Evolutionary conservation across 176 grass and related monocot species (phyloP).

Genomic region (Leersia perrieri): DNA sequence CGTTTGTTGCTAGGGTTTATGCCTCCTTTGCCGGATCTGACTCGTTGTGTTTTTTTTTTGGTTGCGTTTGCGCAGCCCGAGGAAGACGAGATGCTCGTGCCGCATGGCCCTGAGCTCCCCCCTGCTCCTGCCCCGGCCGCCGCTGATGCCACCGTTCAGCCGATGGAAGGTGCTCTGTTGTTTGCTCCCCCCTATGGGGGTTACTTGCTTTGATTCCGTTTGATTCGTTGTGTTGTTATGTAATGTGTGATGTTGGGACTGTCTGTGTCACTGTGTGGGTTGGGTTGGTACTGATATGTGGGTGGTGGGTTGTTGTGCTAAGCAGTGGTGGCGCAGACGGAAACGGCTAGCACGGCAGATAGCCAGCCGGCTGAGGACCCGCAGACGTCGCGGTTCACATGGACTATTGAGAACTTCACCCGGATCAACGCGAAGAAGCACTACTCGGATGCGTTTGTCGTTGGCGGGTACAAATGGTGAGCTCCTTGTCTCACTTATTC

Average conservation of each 20-base stretch:
- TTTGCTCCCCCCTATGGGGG: constrained; percentile 1
- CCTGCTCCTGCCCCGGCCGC: too few species aligned
- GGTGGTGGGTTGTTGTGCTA: constrained; percentile 17
- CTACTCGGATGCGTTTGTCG: constrained; percentile 68
- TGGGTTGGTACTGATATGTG: constrained; percentile 10
- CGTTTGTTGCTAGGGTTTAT: constrained; percentile 32
- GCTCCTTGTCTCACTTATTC: constrained; percentile 9
- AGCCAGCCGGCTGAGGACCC: constrained; percentile 76
- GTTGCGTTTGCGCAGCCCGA: constrained; percentile 41
- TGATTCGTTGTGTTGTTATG: constrained; percentile 30
- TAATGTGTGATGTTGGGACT: constrained; percentile 14
- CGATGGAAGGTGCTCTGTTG: constrained; percentile 76
- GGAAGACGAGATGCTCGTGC: constrained; percentile 86
- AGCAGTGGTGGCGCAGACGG: constrained; percentile 60
- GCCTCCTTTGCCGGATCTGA: constrained; percentile 51
- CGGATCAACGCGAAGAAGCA: constrained; percentile 74
- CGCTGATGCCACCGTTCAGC: constrained; percentile 53
- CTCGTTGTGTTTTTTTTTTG: not conserved
- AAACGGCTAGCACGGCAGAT: constrained; percentile 64
- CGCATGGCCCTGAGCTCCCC: constrained; percentile 66
- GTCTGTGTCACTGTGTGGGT: too few species aligned
- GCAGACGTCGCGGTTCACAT: constrained; percentile 65
- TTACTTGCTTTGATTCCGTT: constrained; percentile 20
- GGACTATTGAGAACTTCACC: constrained; percentile 81
- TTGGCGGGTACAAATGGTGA: constrained; percentile 87